Evolutionary conservation across 169 alveolate species (phyloP).

Genomic region (Cryptosporidium parvum): DNA sequence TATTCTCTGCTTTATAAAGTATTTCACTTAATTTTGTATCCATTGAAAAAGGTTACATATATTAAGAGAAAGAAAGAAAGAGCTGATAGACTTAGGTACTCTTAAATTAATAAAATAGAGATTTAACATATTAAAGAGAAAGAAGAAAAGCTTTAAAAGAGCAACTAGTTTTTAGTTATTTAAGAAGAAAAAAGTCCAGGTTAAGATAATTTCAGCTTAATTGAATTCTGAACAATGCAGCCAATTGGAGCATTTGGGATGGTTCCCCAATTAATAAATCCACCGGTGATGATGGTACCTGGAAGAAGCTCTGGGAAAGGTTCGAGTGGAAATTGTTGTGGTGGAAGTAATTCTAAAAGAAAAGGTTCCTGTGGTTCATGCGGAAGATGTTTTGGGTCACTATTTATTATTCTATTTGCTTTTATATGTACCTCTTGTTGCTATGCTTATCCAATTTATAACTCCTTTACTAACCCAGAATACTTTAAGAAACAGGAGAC

Average conservation of each 20-base stretch:
- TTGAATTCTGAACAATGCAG: constrained; percentile 43
- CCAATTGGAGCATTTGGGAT: constrained; percentile 30
- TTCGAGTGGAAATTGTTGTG: constrained; percentile 1
- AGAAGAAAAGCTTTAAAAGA: background rate
- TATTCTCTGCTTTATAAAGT: background rate
- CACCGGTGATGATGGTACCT: constrained; percentile 31
- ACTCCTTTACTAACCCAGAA: constrained; percentile 40
- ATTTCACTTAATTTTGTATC: background rate
- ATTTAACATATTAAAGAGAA: background rate
- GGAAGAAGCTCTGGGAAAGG: constrained; percentile 3
- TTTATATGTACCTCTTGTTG: constrained; percentile 44
- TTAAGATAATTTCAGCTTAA: background rate
- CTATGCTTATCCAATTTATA: constrained; percentile 44
- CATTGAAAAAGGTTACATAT: too few species aligned
- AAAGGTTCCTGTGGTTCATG: constrained; percentile 42
- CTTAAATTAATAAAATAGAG: background rate
- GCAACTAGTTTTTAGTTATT: background rate
- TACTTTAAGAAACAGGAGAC: constrained; percentile 26
- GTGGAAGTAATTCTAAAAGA: background rate
- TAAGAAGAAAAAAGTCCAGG: background rate
- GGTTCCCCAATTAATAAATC: constrained; percentile 59
- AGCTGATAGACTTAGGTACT: background rate
- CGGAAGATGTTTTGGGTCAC: constrained; percentile 64
- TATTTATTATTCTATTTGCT: constrained; percentile 50
- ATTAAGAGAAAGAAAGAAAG: too few species aligned